Evolutionary conservation across 495 filamentous ascomycete species (phyloP), one percentile per base, ranked within the genome.

Genomic region (Podospora pseudocomata): DNA sequence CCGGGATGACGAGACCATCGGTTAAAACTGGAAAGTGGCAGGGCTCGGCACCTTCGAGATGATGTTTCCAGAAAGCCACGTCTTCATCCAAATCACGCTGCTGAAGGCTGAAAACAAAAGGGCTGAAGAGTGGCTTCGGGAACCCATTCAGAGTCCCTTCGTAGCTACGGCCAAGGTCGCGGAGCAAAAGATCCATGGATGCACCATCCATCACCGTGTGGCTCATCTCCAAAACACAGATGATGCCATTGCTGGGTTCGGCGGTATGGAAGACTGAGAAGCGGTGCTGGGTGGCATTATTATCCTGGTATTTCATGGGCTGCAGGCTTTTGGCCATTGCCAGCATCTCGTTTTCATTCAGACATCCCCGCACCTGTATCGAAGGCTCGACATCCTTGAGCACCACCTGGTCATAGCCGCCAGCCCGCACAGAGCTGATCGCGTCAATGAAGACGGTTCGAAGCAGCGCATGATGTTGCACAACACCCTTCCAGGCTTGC

Each of bases 191-290:
- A 5, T 79, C 75, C 67, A 86, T 78, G 2, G 83, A 86, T 82
- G 86, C 88, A 26, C 87, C 87, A 67, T 91, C 88, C 72, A 89
- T 90, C 16, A 90, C 73, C 2, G 86, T 83, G 70, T 91, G 88
- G 70, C 82, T 89, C 26, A 89, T 75, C 60, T 90, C 86, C 26
- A 89, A 69, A 66, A 85, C 86, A 39, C 83, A 71, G 0, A 82
- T 69, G 0, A 86, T 77, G 20, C 75, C 72, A 0, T 78, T 79
- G 28, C 1, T 4, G 6, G 9, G 11, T 70, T 76, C 2, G 66
- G 67, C 39, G 74, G 76, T 59, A 73, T 79, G 67, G 79, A 85
- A 34, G 83, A 75, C 0, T 80, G 81, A 57, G 84, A 75, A 32
- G 19, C 69, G 63, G 61, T 87, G 85, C 68, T 88, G 86, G 0